These are phyloP conservation scores for Dalbergia cultrata DNA, from an alignment of 306 rosid species.

Conservation along the genomic window DNA sequence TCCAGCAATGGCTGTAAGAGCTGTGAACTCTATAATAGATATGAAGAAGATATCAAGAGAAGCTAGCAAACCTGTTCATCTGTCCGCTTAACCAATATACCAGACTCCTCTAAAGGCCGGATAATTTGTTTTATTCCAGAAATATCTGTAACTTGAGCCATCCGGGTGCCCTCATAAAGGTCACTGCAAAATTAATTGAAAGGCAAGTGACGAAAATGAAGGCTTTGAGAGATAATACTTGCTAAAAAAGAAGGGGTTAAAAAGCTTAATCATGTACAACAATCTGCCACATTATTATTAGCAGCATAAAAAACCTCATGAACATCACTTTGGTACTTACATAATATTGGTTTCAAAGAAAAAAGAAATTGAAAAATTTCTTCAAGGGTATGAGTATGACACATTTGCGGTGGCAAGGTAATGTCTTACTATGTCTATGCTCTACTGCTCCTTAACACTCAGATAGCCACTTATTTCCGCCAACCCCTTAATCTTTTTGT, in stretches of 20 bases:
- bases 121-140: slow-evolving; percentile 77
- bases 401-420: slow-evolving; percentile 12
- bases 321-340: not conserved
- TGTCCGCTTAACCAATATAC: slow-evolving; percentile 84
- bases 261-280: slow-evolving; percentile 20
- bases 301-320: slow-evolving; percentile 11
- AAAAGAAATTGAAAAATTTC: not conserved
- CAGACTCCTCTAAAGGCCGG: slow-evolving; percentile 80
- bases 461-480: slow-evolving; percentile 12
- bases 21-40: not conserved
- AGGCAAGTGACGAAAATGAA: slow-evolving; percentile 25
- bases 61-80: slow-evolving; percentile 74
- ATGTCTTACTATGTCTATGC: not conserved
- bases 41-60: slow-evolving; percentile 19
- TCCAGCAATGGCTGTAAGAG: not conserved
- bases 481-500: slow-evolving; percentile 8
- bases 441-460: not conserved
- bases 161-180: slow-evolving; percentile 95
- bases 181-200: slow-evolving; percentile 65
- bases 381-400: not conserved
- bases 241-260: not conserved
- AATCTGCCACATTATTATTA: not conserved
- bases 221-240: not conserved
- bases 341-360: not conserved
- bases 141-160: slow-evolving; percentile 75